Conservation (phyloP, 1,284 basidiomycete species). For the Bondarzewia mesenterica region DNA sequence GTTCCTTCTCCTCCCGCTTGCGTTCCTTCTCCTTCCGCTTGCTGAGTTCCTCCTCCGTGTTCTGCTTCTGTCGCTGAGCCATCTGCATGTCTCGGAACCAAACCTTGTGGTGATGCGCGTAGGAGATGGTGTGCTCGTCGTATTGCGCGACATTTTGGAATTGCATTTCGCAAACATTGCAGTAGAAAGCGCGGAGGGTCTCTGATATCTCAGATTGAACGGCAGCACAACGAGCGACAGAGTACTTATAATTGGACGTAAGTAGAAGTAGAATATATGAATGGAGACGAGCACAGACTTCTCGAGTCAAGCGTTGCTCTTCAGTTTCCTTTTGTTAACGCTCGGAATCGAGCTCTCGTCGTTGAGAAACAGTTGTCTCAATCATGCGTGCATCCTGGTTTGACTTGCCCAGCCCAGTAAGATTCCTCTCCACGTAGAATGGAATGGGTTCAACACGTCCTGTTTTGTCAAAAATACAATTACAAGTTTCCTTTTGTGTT, state of each 20-base stretch:
- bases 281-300: conserved; percentile 44
- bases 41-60: conserved; percentile 52
- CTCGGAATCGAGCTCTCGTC: conserved; percentile 70
- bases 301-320: conserved; percentile 60
- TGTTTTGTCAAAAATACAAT: conserved; percentile 23
- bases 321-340: conserved; percentile 70
- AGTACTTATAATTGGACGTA: conserved; percentile 36
- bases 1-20: conserved; percentile 72
- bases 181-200: conserved; percentile 69
- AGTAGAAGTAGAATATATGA: background rate
- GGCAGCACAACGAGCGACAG: conserved; percentile 56
- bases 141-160: conserved; percentile 77
- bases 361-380: conserved; percentile 73
- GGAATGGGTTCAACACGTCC: conserved; percentile 76
- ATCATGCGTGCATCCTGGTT: conserved; percentile 74
- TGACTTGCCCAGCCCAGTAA: conserved; percentile 69
- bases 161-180: conserved; percentile 77
- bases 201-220: conserved; percentile 58
- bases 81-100: conserved; percentile 72
- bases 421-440: conserved; percentile 68
- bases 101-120: conserved; percentile 76
- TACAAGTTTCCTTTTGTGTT: background rate
- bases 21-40: conserved; percentile 76
- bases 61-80: conserved; percentile 40
- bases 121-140: conserved; percentile 80